Conservation (phyloP, 106 monocot species). For the Alisma plantagoaquatica region DNA sequence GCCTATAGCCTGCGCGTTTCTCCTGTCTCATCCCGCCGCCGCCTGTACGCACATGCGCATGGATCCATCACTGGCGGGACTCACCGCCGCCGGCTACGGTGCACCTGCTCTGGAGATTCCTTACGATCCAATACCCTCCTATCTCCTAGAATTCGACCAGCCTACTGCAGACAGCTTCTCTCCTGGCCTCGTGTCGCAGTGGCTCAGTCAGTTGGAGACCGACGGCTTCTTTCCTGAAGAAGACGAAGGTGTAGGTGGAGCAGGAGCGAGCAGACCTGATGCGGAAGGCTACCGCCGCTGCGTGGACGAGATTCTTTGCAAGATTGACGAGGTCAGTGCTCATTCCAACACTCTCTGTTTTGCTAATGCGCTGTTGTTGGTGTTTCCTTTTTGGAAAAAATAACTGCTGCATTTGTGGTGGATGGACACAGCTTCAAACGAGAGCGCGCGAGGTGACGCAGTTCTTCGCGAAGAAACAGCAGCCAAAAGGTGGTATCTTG, state of each 20-base stretch:
- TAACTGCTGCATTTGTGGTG: background rate
- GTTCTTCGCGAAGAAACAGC: slow-evolving; percentile 43
- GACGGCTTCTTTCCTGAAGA: no score
- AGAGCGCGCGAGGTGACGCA: slow-evolving; percentile 40
- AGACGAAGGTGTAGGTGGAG: background rate
- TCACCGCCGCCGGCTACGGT: background rate
- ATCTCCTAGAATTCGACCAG: no score
- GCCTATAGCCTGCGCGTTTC: no score
- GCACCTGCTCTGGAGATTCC: background rate
- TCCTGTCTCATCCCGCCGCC: no score
- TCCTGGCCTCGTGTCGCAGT: background rate
- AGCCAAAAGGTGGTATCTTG: slow-evolving; percentile 11
- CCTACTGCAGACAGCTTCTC: background rate
- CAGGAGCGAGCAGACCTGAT: background rate
- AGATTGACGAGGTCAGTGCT: slow-evolving; percentile 14
- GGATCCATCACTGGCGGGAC: background rate
- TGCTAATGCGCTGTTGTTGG: background rate
- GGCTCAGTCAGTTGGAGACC: background rate
- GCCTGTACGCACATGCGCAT: no score
- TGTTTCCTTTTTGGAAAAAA: background rate
- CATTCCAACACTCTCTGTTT: background rate
- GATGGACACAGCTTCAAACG: slow-evolving; percentile 40
- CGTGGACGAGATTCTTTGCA: slow-evolving; percentile 11
- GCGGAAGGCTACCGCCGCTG: slow-evolving; percentile 8
- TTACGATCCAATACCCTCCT: background rate